A percentile compares a stretch with the other conserved stretches of the same genome.
These are phyloP conservation scores for Nannizzia gypsea DNA, from an alignment of 2,329 filamentous ascomycete genomes.

Conservation along the genomic window DNA sequence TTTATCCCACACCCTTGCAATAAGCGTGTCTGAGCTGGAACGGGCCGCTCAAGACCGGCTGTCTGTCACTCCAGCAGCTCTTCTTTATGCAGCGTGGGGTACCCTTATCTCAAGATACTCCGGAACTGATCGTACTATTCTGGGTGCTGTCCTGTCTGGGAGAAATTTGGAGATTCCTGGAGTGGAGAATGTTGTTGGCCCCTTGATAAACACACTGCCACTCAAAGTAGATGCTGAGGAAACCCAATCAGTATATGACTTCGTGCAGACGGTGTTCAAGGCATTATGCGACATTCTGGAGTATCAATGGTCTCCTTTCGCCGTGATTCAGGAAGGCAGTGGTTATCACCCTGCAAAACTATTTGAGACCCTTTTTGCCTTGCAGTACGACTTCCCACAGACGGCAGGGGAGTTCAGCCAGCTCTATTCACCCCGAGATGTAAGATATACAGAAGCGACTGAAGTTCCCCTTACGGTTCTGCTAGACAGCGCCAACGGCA, in stretches of 20 bases:
- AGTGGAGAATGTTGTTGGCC: not conserved
- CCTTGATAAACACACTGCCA: not conserved
- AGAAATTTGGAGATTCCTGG: conserved; percentile 19
- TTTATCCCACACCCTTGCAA: not conserved
- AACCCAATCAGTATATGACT: not conserved
- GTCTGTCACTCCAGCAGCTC: not conserved
- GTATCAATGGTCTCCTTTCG: not conserved
- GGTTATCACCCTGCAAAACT: not conserved
- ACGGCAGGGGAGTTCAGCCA: not conserved
- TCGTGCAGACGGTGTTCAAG: not conserved
- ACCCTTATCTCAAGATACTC: conserved; percentile 23
- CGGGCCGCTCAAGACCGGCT: not conserved
- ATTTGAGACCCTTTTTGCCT: conserved; percentile 2
- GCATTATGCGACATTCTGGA: not conserved
- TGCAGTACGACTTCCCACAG: conserved; percentile 1
- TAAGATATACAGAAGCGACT: not conserved
- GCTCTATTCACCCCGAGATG: not conserved
- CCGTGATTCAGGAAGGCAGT: not conserved
- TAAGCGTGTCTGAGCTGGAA: not conserved
- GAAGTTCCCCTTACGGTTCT: not conserved
- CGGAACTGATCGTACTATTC: conserved; percentile 23
- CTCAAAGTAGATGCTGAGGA: not conserved
- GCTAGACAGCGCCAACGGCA: not conserved
- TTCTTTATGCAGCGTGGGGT: conserved; percentile 28
- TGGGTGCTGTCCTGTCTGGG: conserved; percentile 28